A percentile compares a stretch with the other conserved stretches of the same genome.
Evolutionary conservation across 164 flowering plant genomes (phyloP).

Genomic region (Euptelea pleiosperma): DNA sequence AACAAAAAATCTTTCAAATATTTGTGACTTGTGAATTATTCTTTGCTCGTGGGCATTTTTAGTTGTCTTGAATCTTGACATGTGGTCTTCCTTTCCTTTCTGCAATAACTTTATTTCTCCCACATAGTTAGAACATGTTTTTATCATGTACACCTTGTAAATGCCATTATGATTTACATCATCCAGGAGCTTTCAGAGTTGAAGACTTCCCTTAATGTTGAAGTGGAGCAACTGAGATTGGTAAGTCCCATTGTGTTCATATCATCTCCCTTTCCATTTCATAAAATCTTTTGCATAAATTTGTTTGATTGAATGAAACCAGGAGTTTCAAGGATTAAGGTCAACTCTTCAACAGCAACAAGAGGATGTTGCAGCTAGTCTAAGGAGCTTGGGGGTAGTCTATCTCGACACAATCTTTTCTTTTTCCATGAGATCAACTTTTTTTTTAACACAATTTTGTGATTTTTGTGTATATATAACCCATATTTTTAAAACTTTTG

Average conservation of each 20-base stretch:
- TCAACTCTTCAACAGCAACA: slow-evolving; percentile 86
- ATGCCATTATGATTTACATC: background rate
- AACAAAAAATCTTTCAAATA: too few species aligned
- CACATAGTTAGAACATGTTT: slow-evolving; percentile 1
- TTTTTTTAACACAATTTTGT: background rate
- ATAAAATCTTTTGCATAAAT: background rate
- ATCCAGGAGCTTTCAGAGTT: slow-evolving; percentile 77
- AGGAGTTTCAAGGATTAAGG: slow-evolving; percentile 65
- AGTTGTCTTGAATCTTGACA: too few species aligned
- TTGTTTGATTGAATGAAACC: background rate
- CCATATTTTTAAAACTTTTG: slow-evolving; percentile 5
- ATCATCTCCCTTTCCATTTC: background rate
- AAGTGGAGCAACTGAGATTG: slow-evolving; percentile 79
- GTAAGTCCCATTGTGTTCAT: slow-evolving; percentile 34
- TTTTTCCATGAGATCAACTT: background rate
- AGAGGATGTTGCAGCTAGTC: slow-evolving; percentile 75
- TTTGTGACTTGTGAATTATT: too few species aligned
- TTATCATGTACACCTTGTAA: slow-evolving; percentile 1
- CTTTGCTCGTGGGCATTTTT: too few species aligned
- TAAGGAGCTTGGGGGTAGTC: slow-evolving; percentile 40
- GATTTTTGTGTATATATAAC: background rate
- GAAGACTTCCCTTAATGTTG: slow-evolving; percentile 82
- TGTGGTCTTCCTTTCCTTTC: too few species aligned
- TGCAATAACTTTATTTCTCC: too few species aligned
- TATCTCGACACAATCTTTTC: background rate